These are phyloP conservation scores for Eruca vesicaria DNA, from an alignment of 441 rosid species.

Conservation along the genomic window DNA sequence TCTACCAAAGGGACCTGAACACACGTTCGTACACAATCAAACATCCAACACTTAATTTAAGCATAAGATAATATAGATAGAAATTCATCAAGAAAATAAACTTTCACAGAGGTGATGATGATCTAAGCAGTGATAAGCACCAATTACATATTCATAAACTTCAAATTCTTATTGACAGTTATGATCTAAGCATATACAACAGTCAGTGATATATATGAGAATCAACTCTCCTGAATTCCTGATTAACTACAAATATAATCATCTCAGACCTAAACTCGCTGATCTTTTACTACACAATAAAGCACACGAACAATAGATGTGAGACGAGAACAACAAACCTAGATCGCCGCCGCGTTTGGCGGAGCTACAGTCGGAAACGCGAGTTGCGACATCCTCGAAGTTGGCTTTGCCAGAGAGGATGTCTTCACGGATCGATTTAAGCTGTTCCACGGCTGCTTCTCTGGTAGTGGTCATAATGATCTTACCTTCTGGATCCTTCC, in stretches of 20 bases:
- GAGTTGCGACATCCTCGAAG: slow-evolving; percentile 76
- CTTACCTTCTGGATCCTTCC: slow-evolving; percentile 95
- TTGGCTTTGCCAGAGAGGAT: slow-evolving; percentile 77
- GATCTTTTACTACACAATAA: not conserved
- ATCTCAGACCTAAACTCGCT: not conserved
- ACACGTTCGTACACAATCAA: not conserved
- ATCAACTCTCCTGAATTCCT: not conserved
- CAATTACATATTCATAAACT: not conserved
- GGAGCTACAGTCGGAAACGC: slow-evolving; percentile 88
- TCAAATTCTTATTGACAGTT: not conserved
- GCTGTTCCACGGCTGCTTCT: slow-evolving; percentile 74
- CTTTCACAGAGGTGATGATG: not conserved
- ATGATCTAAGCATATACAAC: not conserved
- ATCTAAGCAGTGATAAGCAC: not conserved
- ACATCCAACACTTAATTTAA: not conserved
- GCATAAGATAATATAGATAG: not conserved
- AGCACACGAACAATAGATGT: not conserved
- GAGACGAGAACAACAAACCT: slow-evolving; percentile 43
- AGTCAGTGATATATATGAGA: not conserved
- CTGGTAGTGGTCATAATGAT: slow-evolving; percentile 64
- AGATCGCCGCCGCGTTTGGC: slow-evolving; percentile 98
- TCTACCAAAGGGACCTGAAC: slow-evolving; percentile 76
- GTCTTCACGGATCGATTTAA: slow-evolving; percentile 72
- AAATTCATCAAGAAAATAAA: not conserved
- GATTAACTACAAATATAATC: no score